Percentiles rank a stretch among this genome's conserved stretches.
These are phyloP conservation scores for Monosporascus sp. DNA, from an alignment of 2,329 filamentous ascomycete genomes.

Conservation along the genomic window DNA sequence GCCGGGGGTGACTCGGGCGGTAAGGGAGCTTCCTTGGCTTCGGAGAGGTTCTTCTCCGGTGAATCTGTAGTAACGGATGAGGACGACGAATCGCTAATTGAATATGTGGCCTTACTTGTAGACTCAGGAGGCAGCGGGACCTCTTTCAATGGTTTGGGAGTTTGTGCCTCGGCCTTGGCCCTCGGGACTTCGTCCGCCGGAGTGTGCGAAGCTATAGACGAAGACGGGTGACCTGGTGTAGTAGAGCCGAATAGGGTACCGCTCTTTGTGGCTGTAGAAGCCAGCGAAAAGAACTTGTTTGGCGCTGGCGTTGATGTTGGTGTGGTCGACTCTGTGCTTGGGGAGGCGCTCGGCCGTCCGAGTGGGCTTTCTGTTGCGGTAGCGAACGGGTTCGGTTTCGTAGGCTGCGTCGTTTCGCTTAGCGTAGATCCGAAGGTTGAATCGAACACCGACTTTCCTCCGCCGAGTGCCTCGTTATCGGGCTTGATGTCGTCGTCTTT, in stretches of 20 bases:
- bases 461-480: constrained; percentile 17
- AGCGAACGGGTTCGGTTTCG: constrained; percentile 25
- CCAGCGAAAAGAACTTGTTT: constrained; percentile 37
- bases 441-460: constrained; percentile 54
- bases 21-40: constrained; percentile 23
- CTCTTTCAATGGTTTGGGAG: constrained; percentile 24
- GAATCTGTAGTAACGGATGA: constrained; percentile 40
- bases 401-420: constrained; percentile 37
- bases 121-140: constrained; percentile 47
- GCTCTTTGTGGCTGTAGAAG: constrained; percentile 27
- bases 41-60: constrained; percentile 14
- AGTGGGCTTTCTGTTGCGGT: constrained; percentile 14
- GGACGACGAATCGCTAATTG: constrained; percentile 46
- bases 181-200: constrained; percentile 24
- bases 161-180: constrained; percentile 32
- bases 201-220: constrained; percentile 13
- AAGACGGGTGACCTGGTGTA: constrained; percentile 15
- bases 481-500: constrained; percentile 49
- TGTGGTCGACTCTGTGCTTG: constrained; percentile 35
- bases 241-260: constrained; percentile 30
- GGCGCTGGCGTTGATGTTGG: constrained; percentile 49
- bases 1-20: constrained; percentile 28
- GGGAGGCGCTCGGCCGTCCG: constrained; percentile 12
- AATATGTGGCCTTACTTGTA: constrained; percentile 47
- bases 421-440: constrained; percentile 55